Conservation (phyloP, 2,329 filamentous ascomycete species). For the Amylocarpus encephaloides region DNA sequence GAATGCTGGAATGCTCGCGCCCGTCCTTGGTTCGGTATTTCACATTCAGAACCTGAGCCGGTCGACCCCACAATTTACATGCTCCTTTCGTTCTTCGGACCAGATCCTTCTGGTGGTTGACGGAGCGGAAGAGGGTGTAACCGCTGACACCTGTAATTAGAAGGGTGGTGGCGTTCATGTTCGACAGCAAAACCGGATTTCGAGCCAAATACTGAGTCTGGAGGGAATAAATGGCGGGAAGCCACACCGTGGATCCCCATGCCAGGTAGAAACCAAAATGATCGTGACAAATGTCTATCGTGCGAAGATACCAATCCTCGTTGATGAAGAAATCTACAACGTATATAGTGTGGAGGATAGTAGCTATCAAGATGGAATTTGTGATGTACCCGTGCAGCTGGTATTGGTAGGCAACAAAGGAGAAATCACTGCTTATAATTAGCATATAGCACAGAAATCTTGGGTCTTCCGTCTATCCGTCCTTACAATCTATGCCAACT, state of each 20-base stretch:
- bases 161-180: slow-evolving; percentile 24
- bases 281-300: slow-evolving; percentile 38
- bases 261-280: slow-evolving; percentile 37
- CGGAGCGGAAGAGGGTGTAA: slow-evolving; percentile 39
- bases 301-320: slow-evolving; percentile 42
- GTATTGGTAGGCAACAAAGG: slow-evolving; percentile 37
- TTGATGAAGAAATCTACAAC: slow-evolving; percentile 44
- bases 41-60: slow-evolving; percentile 35
- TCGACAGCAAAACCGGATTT: slow-evolving; percentile 34
- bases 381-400: slow-evolving; percentile 36
- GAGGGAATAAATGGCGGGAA: slow-evolving; percentile 42
- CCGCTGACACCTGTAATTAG: slow-evolving; percentile 33
- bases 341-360: slow-evolving; percentile 39
- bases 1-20: slow-evolving; percentile 33
- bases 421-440: slow-evolving; percentile 31
- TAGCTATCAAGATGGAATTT: slow-evolving; percentile 38
- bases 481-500: not conserved
- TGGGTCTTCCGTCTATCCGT: too few species aligned
- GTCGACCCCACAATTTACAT: slow-evolving; percentile 39
- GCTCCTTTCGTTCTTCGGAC: slow-evolving; percentile 36
- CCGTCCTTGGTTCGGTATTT: slow-evolving; percentile 39
- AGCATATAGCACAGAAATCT: not conserved
- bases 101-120: slow-evolving; percentile 41
- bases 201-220: slow-evolving; percentile 42
- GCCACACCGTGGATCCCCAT: slow-evolving; percentile 41